These are phyloP conservation scores for Stephanodiscus triporus DNA, from an alignment of 108 stramenopile genomes.

Conservation along the genomic window DNA sequence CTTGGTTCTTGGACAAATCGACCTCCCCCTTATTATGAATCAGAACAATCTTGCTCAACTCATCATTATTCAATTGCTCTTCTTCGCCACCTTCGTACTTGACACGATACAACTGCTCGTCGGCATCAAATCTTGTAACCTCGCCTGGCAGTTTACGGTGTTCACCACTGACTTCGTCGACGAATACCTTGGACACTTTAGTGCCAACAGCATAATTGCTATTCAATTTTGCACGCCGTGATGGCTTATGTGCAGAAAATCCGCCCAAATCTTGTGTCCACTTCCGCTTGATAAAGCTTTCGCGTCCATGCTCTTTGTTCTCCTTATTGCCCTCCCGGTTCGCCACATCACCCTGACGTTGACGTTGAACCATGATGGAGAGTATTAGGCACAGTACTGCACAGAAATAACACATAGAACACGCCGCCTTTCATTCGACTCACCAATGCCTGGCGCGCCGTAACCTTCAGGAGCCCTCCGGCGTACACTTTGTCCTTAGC, in stretches of 20 bases:
- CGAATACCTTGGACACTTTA: not conserved
- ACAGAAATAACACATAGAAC: not conserved
- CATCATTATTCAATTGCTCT: not conserved
- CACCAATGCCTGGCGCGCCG: slow-evolving; percentile 1
- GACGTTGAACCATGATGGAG: too few relatives aligned
- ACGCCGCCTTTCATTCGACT: not conserved
- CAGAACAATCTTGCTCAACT: slow-evolving; percentile 1
- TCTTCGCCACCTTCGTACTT: slow-evolving; percentile 3
- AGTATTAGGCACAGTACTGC: too few relatives aligned
- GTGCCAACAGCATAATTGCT: slow-evolving; percentile 1
- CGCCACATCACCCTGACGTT: not conserved
- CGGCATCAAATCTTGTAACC: not conserved
- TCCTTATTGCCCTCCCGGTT: not conserved
- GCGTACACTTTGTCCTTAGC: not conserved
- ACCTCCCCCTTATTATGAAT: not conserved
- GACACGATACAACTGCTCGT: not conserved
- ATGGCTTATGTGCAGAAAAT: not conserved
- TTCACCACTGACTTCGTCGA: not conserved
- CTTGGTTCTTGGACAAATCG: not conserved
- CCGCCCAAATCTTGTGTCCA: not conserved
- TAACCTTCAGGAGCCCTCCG: not conserved
- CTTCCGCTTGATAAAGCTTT: not conserved
- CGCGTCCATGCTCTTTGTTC: not conserved
- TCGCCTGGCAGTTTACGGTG: not conserved
- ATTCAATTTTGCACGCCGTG: not conserved